Conservation (phyloP, 139 green algal species). For the Marvania coccoides region DNA sequence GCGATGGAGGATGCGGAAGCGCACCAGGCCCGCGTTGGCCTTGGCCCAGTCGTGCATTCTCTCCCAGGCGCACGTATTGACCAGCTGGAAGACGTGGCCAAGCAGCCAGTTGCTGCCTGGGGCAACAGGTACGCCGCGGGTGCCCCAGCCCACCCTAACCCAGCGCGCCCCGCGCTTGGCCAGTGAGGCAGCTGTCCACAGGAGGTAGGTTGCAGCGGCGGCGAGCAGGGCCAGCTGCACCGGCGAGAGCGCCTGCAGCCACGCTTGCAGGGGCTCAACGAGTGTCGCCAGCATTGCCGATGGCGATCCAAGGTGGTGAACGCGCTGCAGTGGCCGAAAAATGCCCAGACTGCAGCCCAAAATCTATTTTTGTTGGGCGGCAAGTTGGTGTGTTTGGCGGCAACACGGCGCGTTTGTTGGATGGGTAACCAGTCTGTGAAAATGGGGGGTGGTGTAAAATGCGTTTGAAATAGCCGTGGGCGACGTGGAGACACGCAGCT, state of each 20-base stretch:
- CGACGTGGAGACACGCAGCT: too few species aligned
- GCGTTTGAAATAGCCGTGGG: too few species aligned
- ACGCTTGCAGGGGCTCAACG: background rate
- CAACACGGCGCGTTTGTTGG: too few species aligned
- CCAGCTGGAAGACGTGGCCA: constrained; percentile 22
- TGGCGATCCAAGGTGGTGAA: too few species aligned
- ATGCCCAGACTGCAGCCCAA: too few species aligned
- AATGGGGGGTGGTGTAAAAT: too few species aligned
- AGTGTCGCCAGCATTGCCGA: background rate
- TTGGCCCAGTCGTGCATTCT: constrained; percentile 64
- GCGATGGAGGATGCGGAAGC: constrained; percentile 53
- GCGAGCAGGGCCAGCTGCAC: background rate
- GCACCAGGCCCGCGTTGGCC: constrained; percentile 29
- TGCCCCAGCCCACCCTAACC: background rate
- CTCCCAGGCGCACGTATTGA: constrained; percentile 53
- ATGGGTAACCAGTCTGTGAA: too few species aligned
- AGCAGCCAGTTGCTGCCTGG: constrained; percentile 23
- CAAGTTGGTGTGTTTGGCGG: too few species aligned
- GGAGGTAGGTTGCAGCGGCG: background rate
- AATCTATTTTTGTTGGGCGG: too few species aligned
- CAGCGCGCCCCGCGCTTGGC: constrained; percentile 2
- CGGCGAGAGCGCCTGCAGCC: background rate
- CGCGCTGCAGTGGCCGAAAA: too few species aligned
- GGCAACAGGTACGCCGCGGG: constrained; percentile 3
- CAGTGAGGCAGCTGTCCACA: background rate